Conservation (phyloP, 73 alveolate species). For the Tetrahymena borealis region DNA sequence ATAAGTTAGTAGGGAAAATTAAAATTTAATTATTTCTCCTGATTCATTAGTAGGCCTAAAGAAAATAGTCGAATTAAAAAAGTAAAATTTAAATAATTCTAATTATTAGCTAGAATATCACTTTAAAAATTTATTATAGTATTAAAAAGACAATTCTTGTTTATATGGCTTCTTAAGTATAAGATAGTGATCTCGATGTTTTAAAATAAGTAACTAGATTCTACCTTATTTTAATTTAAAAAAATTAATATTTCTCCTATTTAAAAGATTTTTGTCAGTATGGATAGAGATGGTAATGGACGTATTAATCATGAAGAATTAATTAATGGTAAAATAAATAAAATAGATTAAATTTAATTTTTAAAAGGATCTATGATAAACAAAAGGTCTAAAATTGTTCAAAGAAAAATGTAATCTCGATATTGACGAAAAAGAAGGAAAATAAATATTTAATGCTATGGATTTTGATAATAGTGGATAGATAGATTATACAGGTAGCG, state of each 20-base stretch:
- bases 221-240: background rate
- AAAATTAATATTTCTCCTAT: background rate
- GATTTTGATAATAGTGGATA: slow-evolving; percentile 34
- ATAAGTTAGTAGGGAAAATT: slow-evolving; percentile 16
- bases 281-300: slow-evolving; percentile 39
- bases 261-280: slow-evolving; percentile 17
- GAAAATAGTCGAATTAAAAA: background rate
- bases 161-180: slow-evolving; percentile 15
- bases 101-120: background rate
- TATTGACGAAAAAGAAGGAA: background rate
- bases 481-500: slow-evolving; percentile 19
- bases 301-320: slow-evolving; percentile 11
- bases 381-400: slow-evolving; percentile 8
- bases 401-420: background rate
- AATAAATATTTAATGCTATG: background rate
- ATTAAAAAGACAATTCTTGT: slow-evolving; percentile 14
- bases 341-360: background rate
- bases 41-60: background rate
- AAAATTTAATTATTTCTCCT: background rate
- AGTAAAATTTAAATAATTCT: slow-evolving; percentile 4
- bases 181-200: slow-evolving; percentile 15
- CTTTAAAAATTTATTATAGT: background rate
- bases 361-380: slow-evolving; percentile 5
- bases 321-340: background rate
- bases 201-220: background rate